phyloP scores from a whole-genome alignment of 768 basidiomycete species.

The Albatrellus ellisii region DNA sequence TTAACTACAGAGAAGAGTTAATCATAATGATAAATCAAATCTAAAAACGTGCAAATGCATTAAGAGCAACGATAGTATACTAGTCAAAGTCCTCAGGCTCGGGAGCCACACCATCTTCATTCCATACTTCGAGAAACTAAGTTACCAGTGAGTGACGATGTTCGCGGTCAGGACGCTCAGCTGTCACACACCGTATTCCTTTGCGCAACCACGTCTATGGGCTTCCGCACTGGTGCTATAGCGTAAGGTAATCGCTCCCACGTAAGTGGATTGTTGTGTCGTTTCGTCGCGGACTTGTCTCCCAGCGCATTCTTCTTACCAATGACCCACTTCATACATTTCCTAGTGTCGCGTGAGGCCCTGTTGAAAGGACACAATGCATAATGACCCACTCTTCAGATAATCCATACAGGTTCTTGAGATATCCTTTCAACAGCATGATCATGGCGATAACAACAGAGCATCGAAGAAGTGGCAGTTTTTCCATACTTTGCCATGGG shows the following conservation, averaged over 20 bases:
- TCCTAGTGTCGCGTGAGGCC: conserved; percentile 52
- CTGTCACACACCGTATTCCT: conserved; percentile 41
- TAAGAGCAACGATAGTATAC: neutral
- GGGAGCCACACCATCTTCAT: conserved; percentile 60
- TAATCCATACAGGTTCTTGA: conserved; percentile 73
- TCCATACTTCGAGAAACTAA: conserved; percentile 71
- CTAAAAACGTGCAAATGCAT: neutral
- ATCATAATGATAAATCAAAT: neutral
- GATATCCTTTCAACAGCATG: conserved; percentile 76
- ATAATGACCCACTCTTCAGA: conserved; percentile 71
- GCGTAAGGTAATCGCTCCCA: conserved; percentile 72
- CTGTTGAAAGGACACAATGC: no score
- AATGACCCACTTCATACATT: conserved; percentile 78
- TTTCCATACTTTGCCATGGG: conserved; percentile 12
- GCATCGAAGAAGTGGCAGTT: conserved; percentile 34
- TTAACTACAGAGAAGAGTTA: neutral
- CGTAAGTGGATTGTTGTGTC: conserved; percentile 45
- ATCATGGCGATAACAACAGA: conserved; percentile 76
- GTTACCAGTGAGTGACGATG: conserved; percentile 5
- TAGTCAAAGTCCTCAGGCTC: conserved; percentile 31
- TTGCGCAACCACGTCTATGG: conserved; percentile 49
- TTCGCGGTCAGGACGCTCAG: neutral
- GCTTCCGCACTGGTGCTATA: conserved; percentile 40
- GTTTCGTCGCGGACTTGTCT: conserved; percentile 63
- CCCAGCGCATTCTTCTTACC: conserved; percentile 87